Evolutionary conservation across 768 basidiomycete genomes (phyloP), one percentile per base, ranked within the genome.

Genomic region (Lentinus tigrinus): DNA sequence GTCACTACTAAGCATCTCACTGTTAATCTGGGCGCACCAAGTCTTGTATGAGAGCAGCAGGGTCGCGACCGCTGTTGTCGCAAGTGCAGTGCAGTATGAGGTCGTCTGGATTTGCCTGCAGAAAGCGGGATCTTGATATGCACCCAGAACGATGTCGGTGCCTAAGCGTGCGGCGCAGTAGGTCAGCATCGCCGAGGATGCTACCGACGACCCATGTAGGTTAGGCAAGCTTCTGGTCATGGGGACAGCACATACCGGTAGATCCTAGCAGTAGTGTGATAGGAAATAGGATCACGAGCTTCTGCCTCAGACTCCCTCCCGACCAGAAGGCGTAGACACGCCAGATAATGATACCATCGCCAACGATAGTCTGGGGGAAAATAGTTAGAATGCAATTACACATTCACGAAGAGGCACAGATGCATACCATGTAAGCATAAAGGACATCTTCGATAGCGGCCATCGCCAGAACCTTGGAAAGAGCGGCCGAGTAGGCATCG

Each of bases 281-380:
- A 2, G 65, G 65, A n/a, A n/a, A n/a, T n/a, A n/a, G n/a, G 11
- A 66, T 37, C 21, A 60, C 4, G 13, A 68, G 24, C 5, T 63
- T 48, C 13, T 42, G 27, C 47, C 64, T 58, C n/a, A 60, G 48
- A 5, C 48, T 39, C 3, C 61, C 56, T 36, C 55, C 50, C 6
- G 51, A 51, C 50, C 62, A 63, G 17, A 68, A 54, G 2, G 52
- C 61, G 52, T 57, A 65, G 14, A 68, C 63, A 8, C 67, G 65
- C 50, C 52, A 63, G 13, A 68, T 60, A 14, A 68, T 66, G 58
- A 68, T 65, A 27, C 31, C 47, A 42, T 68, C 67, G 19, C 67
- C 67, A 4, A 68, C 14, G n/a, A 61, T 57, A 2, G 65, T 57
- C 67, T 68, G n/a, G n/a, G n/a, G n/a, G n/a, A n/a, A n/a, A n/a